Evolutionary conservation across 495 filamentous ascomycete species (phyloP), one percentile per base, ranked within the genome.

Genomic region (Chaetomidium leptoderma): DNA sequence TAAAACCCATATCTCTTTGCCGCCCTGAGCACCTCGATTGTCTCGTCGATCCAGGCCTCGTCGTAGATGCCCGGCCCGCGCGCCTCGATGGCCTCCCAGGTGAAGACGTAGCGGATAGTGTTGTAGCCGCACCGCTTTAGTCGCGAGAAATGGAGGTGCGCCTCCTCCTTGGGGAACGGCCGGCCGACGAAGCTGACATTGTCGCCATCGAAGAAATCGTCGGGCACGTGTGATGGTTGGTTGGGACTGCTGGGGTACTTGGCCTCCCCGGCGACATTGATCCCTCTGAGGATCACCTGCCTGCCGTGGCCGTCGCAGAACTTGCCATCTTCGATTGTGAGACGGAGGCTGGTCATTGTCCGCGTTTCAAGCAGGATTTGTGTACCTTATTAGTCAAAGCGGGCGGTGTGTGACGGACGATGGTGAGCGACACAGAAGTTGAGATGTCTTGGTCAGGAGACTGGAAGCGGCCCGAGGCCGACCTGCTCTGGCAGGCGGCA

Each of bases 1-100:
- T 92, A 92, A 68, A 98, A 97, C 21, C 89, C 88, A 75, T 96
- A 96, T 23, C 86, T 76, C 68, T 90, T 97, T 35, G 92, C 92
- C 35, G 88, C 74, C 44, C 91, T 80, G 52, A 98, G 76, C 16
- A 97, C 74, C 29, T 86, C 80, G 58, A 97, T 91, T 1, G 95
- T 97, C 67, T 92, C 89, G 50, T 88, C 73, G 58, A 96, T 89
- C 88, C 89, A 98, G 59, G 90, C 88, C 65, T 98, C 88, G 60
- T 98, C 93, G 71, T 97, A 98, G 60, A 79, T 88, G 1, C 91
- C 91, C n/a, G 93, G 93, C 0, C 92, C 93, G 13, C 85, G 86
- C 57, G 91, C 85, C 74, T 98, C 93, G 65, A 98, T 92, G n/a
- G 93, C 92, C 70, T 98, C 93, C 93, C 93, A 98, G 0, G 92